Evolutionary conservation across 345 rosid genomes (phyloP).

Genomic region (Eucalyptus shirleyi): DNA sequence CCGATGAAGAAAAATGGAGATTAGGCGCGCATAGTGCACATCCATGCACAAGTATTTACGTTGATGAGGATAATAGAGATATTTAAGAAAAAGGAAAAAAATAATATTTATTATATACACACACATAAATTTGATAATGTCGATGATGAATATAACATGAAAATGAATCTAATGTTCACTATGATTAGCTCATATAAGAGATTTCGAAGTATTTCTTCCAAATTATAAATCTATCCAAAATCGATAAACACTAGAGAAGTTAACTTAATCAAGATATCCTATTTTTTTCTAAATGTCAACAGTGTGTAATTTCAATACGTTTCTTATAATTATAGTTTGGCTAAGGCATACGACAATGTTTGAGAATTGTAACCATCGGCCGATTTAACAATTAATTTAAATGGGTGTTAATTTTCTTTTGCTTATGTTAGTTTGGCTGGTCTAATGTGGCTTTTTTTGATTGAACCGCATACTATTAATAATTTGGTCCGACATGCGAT

Average conservation of each 20-base stretch:
- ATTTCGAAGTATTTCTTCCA: not conserved
- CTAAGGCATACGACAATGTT: fast-evolving
- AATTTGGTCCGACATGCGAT: not conserved
- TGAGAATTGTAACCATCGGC: fast-evolving
- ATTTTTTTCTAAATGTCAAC: not conserved
- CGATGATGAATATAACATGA: not conserved
- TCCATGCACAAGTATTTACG: not conserved
- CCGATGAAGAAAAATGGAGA: not conserved
- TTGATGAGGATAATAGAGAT: not conserved
- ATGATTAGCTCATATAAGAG: not conserved
- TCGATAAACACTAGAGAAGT: not conserved
- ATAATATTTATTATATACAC: not conserved
- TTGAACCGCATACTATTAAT: not conserved
- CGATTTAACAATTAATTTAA: not conserved
- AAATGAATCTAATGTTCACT: not conserved
- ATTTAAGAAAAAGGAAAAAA: not conserved
- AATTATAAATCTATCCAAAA: not conserved
- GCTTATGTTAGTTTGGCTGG: not conserved
- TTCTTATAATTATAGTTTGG: not conserved
- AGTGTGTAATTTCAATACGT: not conserved
- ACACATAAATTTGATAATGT: not conserved
- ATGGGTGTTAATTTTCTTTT: not conserved
- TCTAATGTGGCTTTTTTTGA: not conserved
- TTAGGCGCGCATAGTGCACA: not conserved
- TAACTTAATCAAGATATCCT: not conserved